These are phyloP conservation scores for Sphagnum fallax DNA, from an alignment of 228 moss, liverwort and hornwort species.

Conservation along the genomic window DNA sequence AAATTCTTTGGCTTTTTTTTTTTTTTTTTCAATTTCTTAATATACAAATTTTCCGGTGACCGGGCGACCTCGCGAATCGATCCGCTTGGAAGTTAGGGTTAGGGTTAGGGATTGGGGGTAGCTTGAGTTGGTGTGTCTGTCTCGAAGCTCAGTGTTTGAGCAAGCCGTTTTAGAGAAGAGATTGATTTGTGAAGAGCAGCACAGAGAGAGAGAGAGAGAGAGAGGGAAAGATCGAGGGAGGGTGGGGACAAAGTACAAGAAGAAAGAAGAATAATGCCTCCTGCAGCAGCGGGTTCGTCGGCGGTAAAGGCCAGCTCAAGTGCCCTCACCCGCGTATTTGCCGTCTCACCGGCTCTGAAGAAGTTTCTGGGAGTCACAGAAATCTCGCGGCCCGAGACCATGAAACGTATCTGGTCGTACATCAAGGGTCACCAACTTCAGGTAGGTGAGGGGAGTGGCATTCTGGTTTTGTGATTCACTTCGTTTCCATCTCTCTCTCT, in stretches of 20 bases:
- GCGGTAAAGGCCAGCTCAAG: background rate
- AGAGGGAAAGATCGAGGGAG: background rate
- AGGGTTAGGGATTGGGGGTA: too few species aligned
- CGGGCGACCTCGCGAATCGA: too few species aligned
- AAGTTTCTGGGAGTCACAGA: conserved; percentile 40
- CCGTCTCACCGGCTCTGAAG: conserved; percentile 38
- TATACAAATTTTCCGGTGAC: too few species aligned
- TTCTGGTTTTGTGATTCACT: too few species aligned
- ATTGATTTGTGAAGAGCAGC: too few species aligned
- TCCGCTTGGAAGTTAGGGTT: too few species aligned
- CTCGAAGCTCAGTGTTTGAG: too few species aligned
- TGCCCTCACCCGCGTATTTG: background rate
- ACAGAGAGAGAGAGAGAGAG: too few species aligned
- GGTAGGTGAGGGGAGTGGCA: conserved; percentile 4
- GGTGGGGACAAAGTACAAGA: background rate
- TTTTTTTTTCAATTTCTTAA: too few species aligned
- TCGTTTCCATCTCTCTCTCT: background rate
- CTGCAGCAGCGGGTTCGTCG: conserved; percentile 6
- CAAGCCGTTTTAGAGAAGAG: too few species aligned
- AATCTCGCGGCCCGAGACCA: conserved; percentile 14
- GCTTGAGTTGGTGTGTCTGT: too few species aligned
- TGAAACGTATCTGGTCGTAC: conserved; percentile 49
- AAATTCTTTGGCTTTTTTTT: too few species aligned
- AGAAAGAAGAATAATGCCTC: conserved; percentile 10
- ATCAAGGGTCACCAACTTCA: conserved; percentile 45